Conservation (phyloP, 768 basidiomycete species). For the Lactarius trivialis region DNA sequence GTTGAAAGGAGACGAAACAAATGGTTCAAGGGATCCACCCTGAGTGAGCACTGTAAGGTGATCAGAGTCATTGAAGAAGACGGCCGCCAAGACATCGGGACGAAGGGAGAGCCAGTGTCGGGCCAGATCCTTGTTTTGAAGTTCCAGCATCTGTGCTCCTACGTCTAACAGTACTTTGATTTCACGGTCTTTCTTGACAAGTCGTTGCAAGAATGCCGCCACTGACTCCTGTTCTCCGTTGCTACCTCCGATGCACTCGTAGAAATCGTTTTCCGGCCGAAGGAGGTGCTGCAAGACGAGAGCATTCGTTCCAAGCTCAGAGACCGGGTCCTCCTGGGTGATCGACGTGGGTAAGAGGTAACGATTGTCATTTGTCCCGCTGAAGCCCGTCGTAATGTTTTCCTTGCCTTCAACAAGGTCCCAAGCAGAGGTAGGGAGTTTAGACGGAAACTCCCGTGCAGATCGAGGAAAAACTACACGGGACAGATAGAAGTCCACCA, state of each 20-base stretch:
- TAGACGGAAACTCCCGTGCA: conserved; percentile 42
- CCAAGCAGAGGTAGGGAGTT: conserved; percentile 47
- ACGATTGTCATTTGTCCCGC: conserved; percentile 48
- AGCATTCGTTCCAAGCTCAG: conserved; percentile 44
- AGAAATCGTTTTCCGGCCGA: conserved; percentile 37
- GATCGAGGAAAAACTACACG: conserved; percentile 44
- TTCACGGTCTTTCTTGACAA: conserved; percentile 34
- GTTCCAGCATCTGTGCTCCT: conserved; percentile 51
- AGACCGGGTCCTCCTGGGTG: conserved; percentile 33
- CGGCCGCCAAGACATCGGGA: conserved; percentile 33
- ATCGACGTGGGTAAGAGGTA: conserved; percentile 33
- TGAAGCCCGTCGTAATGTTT: conserved; percentile 43
- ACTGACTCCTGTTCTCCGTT: conserved; percentile 18
- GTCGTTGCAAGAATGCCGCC: conserved; percentile 27
- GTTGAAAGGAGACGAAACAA: conserved; percentile 35
- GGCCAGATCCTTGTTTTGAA: conserved; percentile 38
- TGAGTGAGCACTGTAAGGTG: conserved; percentile 34
- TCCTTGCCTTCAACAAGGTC: conserved; percentile 40
- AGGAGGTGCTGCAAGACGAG: conserved; percentile 36
- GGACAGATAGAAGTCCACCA: conserved; percentile 43
- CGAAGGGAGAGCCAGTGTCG: conserved; percentile 34
- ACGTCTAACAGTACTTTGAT: conserved; percentile 48
- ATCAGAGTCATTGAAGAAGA: conserved; percentile 35
- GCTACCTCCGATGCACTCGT: conserved; percentile 24
- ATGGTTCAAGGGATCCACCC: conserved; percentile 32